Conservation (phyloP, 495 filamentous ascomycete genomes). For the Neurospora sp. region DNA sequence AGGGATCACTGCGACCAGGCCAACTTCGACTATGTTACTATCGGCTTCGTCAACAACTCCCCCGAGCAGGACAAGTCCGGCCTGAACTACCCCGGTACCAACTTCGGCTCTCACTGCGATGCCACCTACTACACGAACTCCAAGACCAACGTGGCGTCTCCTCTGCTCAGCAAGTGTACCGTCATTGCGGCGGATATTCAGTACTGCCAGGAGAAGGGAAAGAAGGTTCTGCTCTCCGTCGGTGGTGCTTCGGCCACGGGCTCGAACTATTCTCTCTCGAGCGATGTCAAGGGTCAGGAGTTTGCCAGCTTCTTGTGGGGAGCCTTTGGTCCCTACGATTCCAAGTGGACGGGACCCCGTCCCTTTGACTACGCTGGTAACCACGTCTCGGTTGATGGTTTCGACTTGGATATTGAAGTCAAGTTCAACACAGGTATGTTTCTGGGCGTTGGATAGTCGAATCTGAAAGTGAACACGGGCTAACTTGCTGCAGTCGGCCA, state of each 20-base stretch:
- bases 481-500: constrained; percentile 9
- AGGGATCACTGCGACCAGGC: constrained; percentile 20
- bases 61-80: constrained; percentile 25
- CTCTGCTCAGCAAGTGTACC: constrained; percentile 32
- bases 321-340: constrained; percentile 49
- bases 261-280: constrained; percentile 37
- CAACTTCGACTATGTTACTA: constrained; percentile 29
- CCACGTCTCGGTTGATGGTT: constrained; percentile 49
- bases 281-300: constrained; percentile 35
- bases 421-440: constrained; percentile 16
- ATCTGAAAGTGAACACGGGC: neutral
- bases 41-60: constrained; percentile 33
- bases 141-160: constrained; percentile 19
- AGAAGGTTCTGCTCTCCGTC: constrained; percentile 58
- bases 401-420: constrained; percentile 57
- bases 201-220: constrained; percentile 51
- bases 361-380: constrained; percentile 44
- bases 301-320: constrained; percentile 57
- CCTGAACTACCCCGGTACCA: constrained; percentile 27
- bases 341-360: constrained; percentile 32
- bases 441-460: neutral
- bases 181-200: constrained; percentile 42
- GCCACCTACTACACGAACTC: constrained; percentile 19
- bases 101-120: constrained; percentile 31
- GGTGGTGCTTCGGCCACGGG: constrained; percentile 33